A percentile compares a stretch with the other conserved stretches of the same genome.
phyloP scores from a whole-genome alignment of 345 rosid genomes.

The Anastatica hierochuntica region DNA sequence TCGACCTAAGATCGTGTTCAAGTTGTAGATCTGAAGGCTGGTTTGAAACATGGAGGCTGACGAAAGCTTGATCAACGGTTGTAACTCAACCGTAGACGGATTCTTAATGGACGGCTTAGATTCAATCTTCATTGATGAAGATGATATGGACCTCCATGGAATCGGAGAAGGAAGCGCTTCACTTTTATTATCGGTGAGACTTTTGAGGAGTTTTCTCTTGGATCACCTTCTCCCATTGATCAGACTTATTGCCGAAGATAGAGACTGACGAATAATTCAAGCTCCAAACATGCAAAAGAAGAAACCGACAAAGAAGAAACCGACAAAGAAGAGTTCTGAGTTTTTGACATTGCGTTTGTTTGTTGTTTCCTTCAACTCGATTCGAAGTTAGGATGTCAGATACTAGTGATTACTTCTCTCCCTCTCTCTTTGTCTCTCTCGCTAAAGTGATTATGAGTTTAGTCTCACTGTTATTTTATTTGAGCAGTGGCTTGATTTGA shows the following conservation, averaged over 20 bases:
- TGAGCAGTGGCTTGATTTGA: slow-evolving; percentile 75
- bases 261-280: slow-evolving; percentile 40
- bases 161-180: slow-evolving; percentile 89
- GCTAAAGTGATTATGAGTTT: neutral
- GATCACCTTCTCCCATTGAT: slow-evolving; percentile 24
- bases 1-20: too few relatives aligned
- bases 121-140: neutral
- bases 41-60: too few relatives aligned
- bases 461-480: neutral
- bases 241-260: neutral
- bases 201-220: slow-evolving; percentile 23
- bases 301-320: too few relatives aligned
- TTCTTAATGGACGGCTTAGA: slow-evolving; percentile 8
- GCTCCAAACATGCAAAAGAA: slow-evolving; percentile 82
- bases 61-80: slow-evolving; percentile 24
- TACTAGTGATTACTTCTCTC: slow-evolving; percentile 4
- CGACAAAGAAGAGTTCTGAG: too few relatives aligned
- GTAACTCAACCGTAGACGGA: neutral
- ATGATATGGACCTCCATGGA: slow-evolving; percentile 93
- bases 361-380: too few relatives aligned
- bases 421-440: too few relatives aligned
- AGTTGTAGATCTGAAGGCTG: too few relatives aligned
- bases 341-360: too few relatives aligned
- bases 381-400: slow-evolving; percentile 95
- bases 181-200: slow-evolving; percentile 34